phyloP scores from a whole-genome alignment of 345 rosid genomes.

The Syzygium aromaticum region DNA sequence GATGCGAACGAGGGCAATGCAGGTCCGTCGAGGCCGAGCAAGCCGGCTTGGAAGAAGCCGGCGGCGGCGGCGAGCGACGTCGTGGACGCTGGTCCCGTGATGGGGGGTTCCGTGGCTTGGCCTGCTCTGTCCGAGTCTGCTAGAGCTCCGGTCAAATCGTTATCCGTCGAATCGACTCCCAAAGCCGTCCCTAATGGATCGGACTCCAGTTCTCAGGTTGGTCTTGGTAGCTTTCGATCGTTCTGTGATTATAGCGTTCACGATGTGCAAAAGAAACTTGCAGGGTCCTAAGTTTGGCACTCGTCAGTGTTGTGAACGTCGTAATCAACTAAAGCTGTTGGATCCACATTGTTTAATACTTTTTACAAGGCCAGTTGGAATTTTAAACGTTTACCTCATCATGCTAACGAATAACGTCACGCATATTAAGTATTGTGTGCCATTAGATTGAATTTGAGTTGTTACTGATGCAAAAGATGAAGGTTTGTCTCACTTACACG shows the following conservation, averaged over 20 bases:
- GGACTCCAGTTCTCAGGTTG: constrained; percentile 35
- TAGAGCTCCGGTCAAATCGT: constrained; percentile 30
- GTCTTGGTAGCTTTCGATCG: neutral
- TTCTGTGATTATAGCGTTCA: neutral
- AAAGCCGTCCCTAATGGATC: constrained; percentile 32
- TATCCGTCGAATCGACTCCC: constrained; percentile 11
- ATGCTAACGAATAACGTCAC: neutral
- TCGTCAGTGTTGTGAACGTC: neutral
- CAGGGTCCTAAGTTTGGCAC: neutral
- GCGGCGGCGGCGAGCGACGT: constrained; percentile 21
- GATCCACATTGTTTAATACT: neutral
- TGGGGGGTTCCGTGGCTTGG: constrained; percentile 51
- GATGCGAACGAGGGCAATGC: constrained; percentile 26
- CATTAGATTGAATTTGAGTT: neutral
- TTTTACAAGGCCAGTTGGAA: neutral
- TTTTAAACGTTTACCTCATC: neutral
- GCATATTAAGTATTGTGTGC: neutral
- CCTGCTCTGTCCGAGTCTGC: constrained; percentile 57
- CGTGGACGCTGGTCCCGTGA: constrained; percentile 36
- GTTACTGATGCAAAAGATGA: neutral
- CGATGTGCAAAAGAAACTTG: neutral
- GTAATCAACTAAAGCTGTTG: neutral
- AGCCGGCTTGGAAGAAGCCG: constrained; percentile 49
- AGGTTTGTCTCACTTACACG: neutral
- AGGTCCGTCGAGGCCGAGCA: constrained; percentile 21